Conservation (phyloP, 192 early-diverging fungal genomes). For the Oehlia diaphana region DNA sequence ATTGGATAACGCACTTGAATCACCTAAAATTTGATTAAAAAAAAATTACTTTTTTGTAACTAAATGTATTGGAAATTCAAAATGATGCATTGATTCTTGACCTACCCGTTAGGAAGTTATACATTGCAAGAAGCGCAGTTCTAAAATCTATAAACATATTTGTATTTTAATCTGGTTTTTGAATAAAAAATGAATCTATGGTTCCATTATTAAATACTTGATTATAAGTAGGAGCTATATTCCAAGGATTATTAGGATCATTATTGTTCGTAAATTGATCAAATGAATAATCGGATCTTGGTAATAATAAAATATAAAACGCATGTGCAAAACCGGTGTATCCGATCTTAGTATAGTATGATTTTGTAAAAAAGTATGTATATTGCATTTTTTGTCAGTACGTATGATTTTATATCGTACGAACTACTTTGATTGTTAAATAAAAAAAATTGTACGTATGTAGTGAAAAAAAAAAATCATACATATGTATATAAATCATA, state of each 20-base stretch:
- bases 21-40: not conserved
- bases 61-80: not conserved
- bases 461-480: no score
- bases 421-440: no score
- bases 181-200: not conserved
- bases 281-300: not conserved
- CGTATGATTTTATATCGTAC: no score
- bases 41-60: not conserved
- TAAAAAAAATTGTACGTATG: no score
- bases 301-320: no score
- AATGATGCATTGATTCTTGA: not conserved
- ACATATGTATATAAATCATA: no score
- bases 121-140: not conserved
- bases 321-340: not conserved
- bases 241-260: not conserved
- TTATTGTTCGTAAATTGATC: not conserved
- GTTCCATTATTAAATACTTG: no score
- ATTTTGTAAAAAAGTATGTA: no score
- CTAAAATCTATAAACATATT: not conserved
- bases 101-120: not conserved
- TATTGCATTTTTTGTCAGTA: no score
- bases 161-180: slow-evolving; percentile 11
- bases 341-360: no score
- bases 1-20: not conserved
- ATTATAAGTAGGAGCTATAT: no score